Evolutionary conservation across 768 basidiomycete species (phyloP), one percentile per base, ranked within the genome.

Genomic region (Boletus tomentosulus): DNA sequence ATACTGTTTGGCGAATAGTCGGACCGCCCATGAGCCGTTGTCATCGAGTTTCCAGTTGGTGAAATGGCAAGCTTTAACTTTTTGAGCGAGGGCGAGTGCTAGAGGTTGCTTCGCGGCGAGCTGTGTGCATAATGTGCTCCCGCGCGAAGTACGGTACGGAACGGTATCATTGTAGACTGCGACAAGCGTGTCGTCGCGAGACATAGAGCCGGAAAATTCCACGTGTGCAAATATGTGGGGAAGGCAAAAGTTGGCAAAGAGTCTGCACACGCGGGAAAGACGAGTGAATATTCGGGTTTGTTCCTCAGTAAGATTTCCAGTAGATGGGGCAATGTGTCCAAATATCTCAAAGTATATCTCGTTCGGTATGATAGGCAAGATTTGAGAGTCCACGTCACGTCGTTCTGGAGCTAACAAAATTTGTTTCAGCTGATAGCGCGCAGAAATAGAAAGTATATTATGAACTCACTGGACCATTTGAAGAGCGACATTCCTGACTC

Each of bases 281-380:
- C 56, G 62, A 31, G 56, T 54, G 33, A 63, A 56, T 15, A 22
- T 55, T 4, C 3, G 2, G 12, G 50, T 19, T 30, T 56, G 9
- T n/a, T 72, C 60, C 3, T 48, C 45, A 7, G 46, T 45, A 10
- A 38, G 56, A 52, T 33, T 51, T 1, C 59, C 48, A 8, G 60
- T 50, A 0, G 61, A 46, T 22, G 67, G 65, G 33, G 56, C 57
- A 5, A 78, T 39, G 33, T 63, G 61, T n/a, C 66, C 67, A 42
- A 77, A 70, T n/a, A 79, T 76, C 48, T 68, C 60, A 5, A 73
- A 55, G 48, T 78, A 79, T 19, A 80, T 66, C 54, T 80, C 78
- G 54, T 70, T 72, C 3, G 78, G 78, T 50, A 81, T 69, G 6
- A 67, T 58, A 1, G 68, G 57, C 11, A 73, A 56, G 7, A 7